A percentile compares a stretch with the other conserved stretches of the same genome.
These are phyloP conservation scores for Solanum chiquidenum DNA, from an alignment of 257 asterid species.

Conservation along the genomic window DNA sequence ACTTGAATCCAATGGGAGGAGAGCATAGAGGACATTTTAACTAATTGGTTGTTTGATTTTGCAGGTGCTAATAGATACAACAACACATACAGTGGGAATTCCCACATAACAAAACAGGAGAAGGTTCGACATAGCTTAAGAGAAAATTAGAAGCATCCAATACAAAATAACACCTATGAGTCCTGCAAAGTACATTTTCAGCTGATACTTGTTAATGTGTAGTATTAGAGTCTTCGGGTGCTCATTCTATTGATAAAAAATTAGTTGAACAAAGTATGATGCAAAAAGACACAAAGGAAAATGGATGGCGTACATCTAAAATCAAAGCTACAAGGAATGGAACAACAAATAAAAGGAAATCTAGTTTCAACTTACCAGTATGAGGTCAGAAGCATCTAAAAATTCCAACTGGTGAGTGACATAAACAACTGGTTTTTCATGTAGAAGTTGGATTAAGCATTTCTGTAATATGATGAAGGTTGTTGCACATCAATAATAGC, in stretches of 20 bases:
- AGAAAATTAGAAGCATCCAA: not conserved
- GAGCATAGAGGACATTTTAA: not conserved
- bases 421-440: constrained; percentile 49
- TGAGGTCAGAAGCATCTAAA: constrained; percentile 59
- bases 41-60: not conserved
- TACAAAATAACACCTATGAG: not conserved
- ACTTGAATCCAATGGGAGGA: not conserved
- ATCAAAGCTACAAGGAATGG: not conserved
- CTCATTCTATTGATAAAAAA: not conserved
- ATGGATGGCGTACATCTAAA: not conserved
- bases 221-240: not conserved
- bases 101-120: not conserved
- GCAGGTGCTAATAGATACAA: not conserved
- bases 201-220: not conserved
- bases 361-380: constrained; percentile 42
- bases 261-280: not conserved
- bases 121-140: not conserved
- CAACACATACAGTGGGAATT: not conserved
- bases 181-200: not conserved
- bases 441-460: constrained; percentile 51
- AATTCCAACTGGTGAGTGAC: constrained; percentile 75
- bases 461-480: constrained; percentile 33
- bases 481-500: not conserved
- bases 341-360: not conserved
- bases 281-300: not conserved